phyloP scores from a whole-genome alignment of 2,329 filamentous ascomycete species.

The Apiospora aurea region DNA sequence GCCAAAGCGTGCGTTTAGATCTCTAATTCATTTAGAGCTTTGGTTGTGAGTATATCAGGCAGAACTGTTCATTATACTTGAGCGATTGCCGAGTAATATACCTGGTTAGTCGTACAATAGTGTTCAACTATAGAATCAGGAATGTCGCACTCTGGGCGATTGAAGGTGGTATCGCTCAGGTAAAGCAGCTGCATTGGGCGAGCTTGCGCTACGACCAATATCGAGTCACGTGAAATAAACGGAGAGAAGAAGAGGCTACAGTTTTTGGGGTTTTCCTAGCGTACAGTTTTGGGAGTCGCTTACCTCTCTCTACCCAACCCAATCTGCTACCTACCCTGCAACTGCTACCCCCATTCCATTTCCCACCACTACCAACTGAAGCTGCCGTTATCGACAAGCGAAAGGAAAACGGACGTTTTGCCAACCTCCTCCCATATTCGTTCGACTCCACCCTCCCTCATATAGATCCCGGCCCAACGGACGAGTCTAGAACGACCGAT shows the following conservation, averaged over 20 bases:
- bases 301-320: not conserved
- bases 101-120: not conserved
- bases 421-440: constrained; percentile 11
- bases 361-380: not conserved
- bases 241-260: not conserved
- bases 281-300: not conserved
- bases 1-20: not conserved
- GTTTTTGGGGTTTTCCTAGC: not conserved
- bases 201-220: not conserved
- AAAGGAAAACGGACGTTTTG: not conserved
- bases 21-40: not conserved
- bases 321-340: not conserved
- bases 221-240: not conserved
- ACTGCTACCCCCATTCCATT: constrained; percentile 3
- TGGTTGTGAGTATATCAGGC: not conserved
- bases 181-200: not conserved
- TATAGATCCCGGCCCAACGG: constrained; percentile 22
- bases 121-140: not conserved
- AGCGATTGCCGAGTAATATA: not conserved
- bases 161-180: not conserved
- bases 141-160: not conserved
- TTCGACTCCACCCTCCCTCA: constrained; percentile 6
- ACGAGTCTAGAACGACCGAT: constrained; percentile 24
- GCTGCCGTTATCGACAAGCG: constrained; percentile 4
- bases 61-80: not conserved